Evolutionary conservation across 2,329 filamentous ascomycete species (phyloP), one percentile per base, ranked within the genome.

Genomic region (Nothopassalora personata): DNA sequence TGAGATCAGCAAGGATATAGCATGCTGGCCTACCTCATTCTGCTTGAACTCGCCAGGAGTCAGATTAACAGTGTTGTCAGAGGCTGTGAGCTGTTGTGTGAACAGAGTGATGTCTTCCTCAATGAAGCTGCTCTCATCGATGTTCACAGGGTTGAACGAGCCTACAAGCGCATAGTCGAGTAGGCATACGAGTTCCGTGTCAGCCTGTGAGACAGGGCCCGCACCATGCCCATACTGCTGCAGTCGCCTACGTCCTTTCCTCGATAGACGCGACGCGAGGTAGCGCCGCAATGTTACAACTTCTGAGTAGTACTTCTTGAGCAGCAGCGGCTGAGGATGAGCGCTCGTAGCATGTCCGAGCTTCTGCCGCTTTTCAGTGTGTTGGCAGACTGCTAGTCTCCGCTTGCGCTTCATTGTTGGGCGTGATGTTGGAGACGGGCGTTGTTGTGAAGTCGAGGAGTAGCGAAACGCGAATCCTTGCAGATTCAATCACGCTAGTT

Each of bases 111-210:
- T 70, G 36, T 80, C 78, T 48, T 67, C 66, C 7, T 73, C 67
- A 30, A 73, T 67, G 27, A 63, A 70, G 53, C 60, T 63, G 58
- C 61, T 65, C 33, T 60, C 61, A 9, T 62, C 62, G 18, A 56
- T 33, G 8, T 57, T 31, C 15, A 82, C 64, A 27, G 71, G 63
- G 54, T 73, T 68, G 48, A 70, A 64, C 13, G 80, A 72, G 34
- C 87, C 88, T 45, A 96, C 81, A 15, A 94, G 72, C 0, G 85
- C 86, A 1, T 80, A 81, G 73, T 94, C 89, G 34, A 96, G 83
- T 28, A 93, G 73, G 2, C 71, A 70, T 4, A 77, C 79, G 10
- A 92, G 70, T 31, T 72, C 73, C 15, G 18, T 13, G 6, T 67
- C 61, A 11, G 19, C 23, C 5, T 61, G 47, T n/a, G 9, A 9